A percentile compares a stretch with the other conserved stretches of the same genome.
phyloP scores from a whole-genome alignment of 1,139 yeast species.

The Geotrichum reessii region DNA sequence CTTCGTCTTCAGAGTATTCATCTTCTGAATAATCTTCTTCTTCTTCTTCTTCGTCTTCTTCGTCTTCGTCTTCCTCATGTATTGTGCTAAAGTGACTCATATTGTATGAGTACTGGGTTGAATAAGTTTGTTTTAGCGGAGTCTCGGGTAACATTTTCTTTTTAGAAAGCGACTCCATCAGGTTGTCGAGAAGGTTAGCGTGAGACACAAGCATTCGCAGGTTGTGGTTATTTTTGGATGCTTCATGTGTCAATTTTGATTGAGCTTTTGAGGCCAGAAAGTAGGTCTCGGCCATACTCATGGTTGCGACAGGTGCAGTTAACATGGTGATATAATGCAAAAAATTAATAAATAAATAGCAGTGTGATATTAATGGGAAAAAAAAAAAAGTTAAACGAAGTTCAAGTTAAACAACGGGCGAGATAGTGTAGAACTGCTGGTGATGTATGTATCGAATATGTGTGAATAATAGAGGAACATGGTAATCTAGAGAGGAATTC shows the following conservation, averaged over 20 bases:
- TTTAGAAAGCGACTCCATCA: not conserved
- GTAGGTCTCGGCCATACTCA: constrained; percentile 52
- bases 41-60: not conserved
- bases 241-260: constrained; percentile 61
- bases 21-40: not conserved
- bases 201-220: constrained; percentile 63
- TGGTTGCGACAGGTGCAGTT: constrained; percentile 1
- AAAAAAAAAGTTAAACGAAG: not conserved
- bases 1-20: not conserved
- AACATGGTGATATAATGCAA: constrained; percentile 2
- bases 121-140: not conserved
- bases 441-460: no score
- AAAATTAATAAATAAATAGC: not conserved
- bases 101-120: not conserved
- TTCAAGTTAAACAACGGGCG: no score
- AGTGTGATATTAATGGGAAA: not conserved
- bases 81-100: not conserved
- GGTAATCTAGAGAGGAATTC: not conserved
- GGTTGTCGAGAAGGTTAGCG: constrained; percentile 62
- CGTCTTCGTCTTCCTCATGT: not conserved
- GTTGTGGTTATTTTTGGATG: constrained; percentile 54
- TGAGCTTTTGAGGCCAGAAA: constrained; percentile 64
- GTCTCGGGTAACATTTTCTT: not conserved
- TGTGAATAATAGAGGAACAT: no score
- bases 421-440: no score